A percentile compares a stretch with the other conserved stretches of the same genome.
These are phyloP conservation scores for Solanum neorickii DNA, from an alignment of 257 asterid genomes.

Conservation along the genomic window DNA sequence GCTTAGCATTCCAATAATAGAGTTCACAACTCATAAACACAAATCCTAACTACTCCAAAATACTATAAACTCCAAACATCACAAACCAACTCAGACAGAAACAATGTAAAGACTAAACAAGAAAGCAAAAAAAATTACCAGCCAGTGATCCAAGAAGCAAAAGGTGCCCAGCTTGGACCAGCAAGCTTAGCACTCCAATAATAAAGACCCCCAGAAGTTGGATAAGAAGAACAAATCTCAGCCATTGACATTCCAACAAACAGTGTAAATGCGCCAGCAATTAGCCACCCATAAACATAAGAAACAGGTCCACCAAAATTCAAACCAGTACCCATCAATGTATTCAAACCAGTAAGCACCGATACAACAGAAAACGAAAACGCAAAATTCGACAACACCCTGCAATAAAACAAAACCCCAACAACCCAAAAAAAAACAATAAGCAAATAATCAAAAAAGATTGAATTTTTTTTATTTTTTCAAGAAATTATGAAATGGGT, in stretches of 20 bases:
- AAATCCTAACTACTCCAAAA: not conserved
- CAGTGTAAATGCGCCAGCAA: slow-evolving; percentile 76
- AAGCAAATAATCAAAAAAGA: not conserved
- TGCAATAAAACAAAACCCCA: slow-evolving; percentile 15
- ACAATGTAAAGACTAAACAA: not conserved
- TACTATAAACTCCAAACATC: not conserved
- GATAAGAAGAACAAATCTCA: slow-evolving; percentile 93
- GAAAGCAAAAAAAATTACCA: slow-evolving; percentile 31
- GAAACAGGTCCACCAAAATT: slow-evolving; percentile 84
- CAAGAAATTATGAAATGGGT: not conserved
- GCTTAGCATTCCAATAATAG: slow-evolving; percentile 91
- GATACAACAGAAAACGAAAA: slow-evolving; percentile 86
- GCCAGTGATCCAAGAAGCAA: slow-evolving; percentile 98
- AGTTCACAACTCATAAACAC: slow-evolving; percentile 12
- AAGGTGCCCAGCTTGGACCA: slow-evolving; percentile 95
- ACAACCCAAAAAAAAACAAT: not conserved
- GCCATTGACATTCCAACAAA: slow-evolving; percentile 87
- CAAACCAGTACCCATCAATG: slow-evolving; percentile 76
- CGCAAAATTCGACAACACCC: slow-evolving; percentile 83
- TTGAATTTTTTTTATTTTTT: not conserved
- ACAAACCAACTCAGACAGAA: not conserved
- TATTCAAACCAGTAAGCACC: slow-evolving; percentile 86
- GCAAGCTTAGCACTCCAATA: slow-evolving; percentile 99
- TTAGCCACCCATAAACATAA: slow-evolving; percentile 78
- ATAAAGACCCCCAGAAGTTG: slow-evolving; percentile 97